Percentiles rank a stretch among this genome's conserved stretches.
These are phyloP conservation scores for Mycosphaerella sp. DNA, from an alignment of 2,329 filamentous ascomycete species.

Conservation along the genomic window DNA sequence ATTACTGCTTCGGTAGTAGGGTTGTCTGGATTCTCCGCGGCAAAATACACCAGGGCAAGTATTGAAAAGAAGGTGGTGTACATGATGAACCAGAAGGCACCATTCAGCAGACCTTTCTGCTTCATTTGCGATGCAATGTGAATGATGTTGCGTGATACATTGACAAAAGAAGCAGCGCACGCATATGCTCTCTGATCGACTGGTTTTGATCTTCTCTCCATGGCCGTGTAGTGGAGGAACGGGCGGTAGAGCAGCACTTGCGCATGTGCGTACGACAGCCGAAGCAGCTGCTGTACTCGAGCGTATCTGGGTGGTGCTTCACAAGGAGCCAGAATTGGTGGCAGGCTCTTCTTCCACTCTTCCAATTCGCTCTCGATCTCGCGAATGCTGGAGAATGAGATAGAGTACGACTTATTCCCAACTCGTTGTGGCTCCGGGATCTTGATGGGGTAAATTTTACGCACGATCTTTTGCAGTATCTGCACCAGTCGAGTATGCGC, in stretches of 20 bases:
- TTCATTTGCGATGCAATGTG: constrained; percentile 75
- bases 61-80: constrained; percentile 80
- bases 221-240: constrained; percentile 76
- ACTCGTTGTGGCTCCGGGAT: constrained; percentile 34
- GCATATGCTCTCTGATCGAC: constrained; percentile 74
- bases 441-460: constrained; percentile 59
- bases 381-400: constrained; percentile 57
- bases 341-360: constrained; percentile 60
- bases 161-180: constrained; percentile 61
- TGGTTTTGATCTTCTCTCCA: constrained; percentile 43
- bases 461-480: constrained; percentile 56
- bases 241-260: constrained; percentile 78
- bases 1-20: constrained; percentile 70
- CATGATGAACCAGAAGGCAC: constrained; percentile 80
- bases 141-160: constrained; percentile 65
- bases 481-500: constrained; percentile 53
- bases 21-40: constrained; percentile 72
- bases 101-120: constrained; percentile 65
- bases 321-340: constrained; percentile 70
- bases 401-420: constrained; percentile 52
- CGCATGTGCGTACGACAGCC: constrained; percentile 75
- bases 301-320: constrained; percentile 64
- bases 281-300: constrained; percentile 64
- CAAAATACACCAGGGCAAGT: constrained; percentile 71
- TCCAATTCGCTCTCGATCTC: constrained; percentile 60